phyloP scores from a whole-genome alignment of 805 yeast genomes.

The Wickerhamomyces hampshirensis region DNA sequence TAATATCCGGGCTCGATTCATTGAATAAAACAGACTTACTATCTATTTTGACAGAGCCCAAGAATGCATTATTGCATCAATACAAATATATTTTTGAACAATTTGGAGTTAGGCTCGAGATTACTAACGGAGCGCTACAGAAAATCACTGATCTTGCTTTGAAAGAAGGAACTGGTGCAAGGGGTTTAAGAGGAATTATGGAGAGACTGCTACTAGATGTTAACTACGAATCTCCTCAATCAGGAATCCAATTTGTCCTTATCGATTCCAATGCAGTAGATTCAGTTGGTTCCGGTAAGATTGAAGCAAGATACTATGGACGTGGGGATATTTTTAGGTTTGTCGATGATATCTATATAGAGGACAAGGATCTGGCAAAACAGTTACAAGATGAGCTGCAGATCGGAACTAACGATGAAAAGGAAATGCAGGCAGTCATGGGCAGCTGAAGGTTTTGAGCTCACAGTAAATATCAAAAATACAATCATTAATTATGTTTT shows the following conservation, averaged over 20 bases:
- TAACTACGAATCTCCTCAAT: slow-evolving; percentile 57
- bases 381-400: slow-evolving; percentile 28
- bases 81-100: slow-evolving; percentile 49
- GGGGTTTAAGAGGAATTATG: slow-evolving; percentile 53
- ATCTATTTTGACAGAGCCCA: slow-evolving; percentile 50
- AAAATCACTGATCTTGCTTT: slow-evolving; percentile 45
- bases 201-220: slow-evolving; percentile 46
- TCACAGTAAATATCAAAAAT: no score
- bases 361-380: slow-evolving; percentile 35
- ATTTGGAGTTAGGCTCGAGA: slow-evolving; percentile 45
- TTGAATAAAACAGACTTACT: slow-evolving; percentile 40
- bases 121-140: slow-evolving; percentile 44
- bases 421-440: not conserved
- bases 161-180: slow-evolving; percentile 54
- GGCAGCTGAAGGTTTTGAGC: no score
- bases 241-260: slow-evolving; percentile 46
- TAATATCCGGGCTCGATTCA: slow-evolving; percentile 44
- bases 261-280: slow-evolving; percentile 41
- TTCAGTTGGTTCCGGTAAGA: slow-evolving; percentile 30
- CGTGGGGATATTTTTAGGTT: slow-evolving; percentile 39
- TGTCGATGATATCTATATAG: slow-evolving; percentile 35
- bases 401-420: slow-evolving; percentile 4
- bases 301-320: slow-evolving; percentile 40
- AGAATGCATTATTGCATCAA: slow-evolving; percentile 49
- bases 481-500: no score